These are phyloP conservation scores for Xylaria curta DNA, from an alignment of 495 filamentous ascomycete genomes.

Conservation along the genomic window DNA sequence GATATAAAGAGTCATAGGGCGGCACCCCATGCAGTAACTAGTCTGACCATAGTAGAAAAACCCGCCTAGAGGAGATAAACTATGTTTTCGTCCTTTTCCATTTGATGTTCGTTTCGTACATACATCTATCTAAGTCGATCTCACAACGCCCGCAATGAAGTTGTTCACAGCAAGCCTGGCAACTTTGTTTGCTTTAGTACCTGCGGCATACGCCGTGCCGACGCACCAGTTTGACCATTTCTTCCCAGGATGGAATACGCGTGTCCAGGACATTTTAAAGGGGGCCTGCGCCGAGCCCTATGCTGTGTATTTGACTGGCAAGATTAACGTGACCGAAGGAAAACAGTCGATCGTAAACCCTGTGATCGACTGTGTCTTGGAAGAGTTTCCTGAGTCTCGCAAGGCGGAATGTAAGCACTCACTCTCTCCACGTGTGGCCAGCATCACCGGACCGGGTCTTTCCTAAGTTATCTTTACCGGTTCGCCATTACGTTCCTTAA, in stretches of 20 bases:
- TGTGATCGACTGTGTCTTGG: conserved; percentile 25
- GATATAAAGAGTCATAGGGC: background rate
- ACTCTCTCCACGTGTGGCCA: background rate
- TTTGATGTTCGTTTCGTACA: background rate
- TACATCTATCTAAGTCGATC: background rate
- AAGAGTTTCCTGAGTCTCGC: conserved; percentile 14
- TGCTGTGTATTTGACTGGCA: conserved; percentile 19
- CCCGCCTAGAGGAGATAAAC: background rate
- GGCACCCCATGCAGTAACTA: background rate
- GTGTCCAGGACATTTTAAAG: conserved; percentile 11
- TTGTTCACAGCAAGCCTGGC: conserved; percentile 19
- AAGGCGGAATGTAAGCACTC: conserved; percentile 24
- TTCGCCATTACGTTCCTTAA: background rate
- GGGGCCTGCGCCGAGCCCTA: conserved; percentile 20
- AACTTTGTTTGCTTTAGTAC: background rate
- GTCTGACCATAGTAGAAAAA: background rate
- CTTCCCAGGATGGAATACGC: conserved; percentile 20
- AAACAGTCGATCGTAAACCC: conserved; percentile 13
- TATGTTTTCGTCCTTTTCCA: background rate
- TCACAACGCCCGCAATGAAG: conserved; percentile 13
- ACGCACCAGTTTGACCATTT: conserved; percentile 25
- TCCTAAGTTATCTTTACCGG: background rate
- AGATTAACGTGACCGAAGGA: background rate
- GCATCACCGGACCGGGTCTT: background rate
- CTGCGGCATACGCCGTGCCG: conserved; percentile 2